phyloP scores from a whole-genome alignment of 495 filamentous ascomycete species.

The Polyplosphaeria fusca region DNA sequence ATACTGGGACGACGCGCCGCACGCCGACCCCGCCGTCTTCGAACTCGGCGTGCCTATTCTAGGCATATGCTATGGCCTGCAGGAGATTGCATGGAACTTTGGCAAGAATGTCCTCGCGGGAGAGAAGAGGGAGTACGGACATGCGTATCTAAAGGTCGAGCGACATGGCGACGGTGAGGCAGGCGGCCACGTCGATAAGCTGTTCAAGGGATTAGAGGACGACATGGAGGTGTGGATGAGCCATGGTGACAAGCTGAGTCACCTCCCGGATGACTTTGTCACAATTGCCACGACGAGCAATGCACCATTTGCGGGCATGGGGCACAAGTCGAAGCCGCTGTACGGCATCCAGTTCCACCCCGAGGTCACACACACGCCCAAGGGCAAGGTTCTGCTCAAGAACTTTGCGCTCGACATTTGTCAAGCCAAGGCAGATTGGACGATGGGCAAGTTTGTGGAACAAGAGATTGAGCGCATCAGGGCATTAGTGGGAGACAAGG shows the following conservation, averaged over 20 bases:
- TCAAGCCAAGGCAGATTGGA: conserved; percentile 69
- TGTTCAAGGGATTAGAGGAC: conserved; percentile 69
- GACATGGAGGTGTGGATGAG: conserved; percentile 77
- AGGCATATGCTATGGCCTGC: conserved; percentile 76
- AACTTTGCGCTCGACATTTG: conserved; percentile 86
- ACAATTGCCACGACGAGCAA: conserved; percentile 72
- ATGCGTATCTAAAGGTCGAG: conserved; percentile 55
- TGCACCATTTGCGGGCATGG: conserved; percentile 77
- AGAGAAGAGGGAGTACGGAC: conserved; percentile 68
- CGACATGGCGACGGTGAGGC: conserved; percentile 47
- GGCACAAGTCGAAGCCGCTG: conserved; percentile 63
- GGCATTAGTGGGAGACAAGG: conserved; percentile 70
- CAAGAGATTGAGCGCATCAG: conserved; percentile 75
- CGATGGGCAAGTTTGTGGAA: conserved; percentile 75
- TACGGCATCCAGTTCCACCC: conserved; percentile 87
- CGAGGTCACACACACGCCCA: conserved; percentile 70
- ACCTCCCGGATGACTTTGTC: conserved; percentile 67
- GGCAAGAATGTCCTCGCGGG: conserved; percentile 71
- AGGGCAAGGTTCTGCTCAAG: conserved; percentile 61
- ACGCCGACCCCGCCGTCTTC: conserved; percentile 76
- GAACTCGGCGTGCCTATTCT: conserved; percentile 73
- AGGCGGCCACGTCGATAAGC: conserved; percentile 57
- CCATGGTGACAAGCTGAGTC: conserved; percentile 77
- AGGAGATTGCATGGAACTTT: conserved; percentile 77
- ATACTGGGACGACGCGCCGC: conserved; percentile 68